phyloP scores from a whole-genome alignment of 2,329 filamentous ascomycete genomes.

The Dothideomycetes sp. region DNA sequence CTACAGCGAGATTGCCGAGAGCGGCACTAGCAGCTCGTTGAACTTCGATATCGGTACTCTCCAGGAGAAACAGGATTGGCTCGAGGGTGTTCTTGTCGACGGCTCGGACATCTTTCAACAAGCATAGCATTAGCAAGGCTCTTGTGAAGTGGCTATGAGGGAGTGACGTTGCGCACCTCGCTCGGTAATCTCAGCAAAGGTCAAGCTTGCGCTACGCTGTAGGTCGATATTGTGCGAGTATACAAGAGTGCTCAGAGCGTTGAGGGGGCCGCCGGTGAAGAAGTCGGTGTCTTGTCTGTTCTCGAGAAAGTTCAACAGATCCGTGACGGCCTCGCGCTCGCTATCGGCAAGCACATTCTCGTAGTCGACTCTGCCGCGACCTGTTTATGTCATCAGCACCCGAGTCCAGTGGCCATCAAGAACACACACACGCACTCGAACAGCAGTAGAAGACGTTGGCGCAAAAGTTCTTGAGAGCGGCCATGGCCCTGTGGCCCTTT shows the following conservation, averaged over 20 bases:
- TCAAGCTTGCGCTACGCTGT: constrained; percentile 92
- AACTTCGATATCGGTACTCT: constrained; percentile 93
- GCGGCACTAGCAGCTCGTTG: constrained; percentile 94
- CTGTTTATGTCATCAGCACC: constrained; percentile 20
- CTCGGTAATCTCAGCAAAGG: constrained; percentile 98
- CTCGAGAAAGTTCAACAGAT: constrained; percentile 89
- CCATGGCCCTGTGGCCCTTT: constrained; percentile 14
- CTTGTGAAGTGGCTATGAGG: neutral
- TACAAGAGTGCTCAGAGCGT: constrained; percentile 87
- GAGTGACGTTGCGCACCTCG: constrained; percentile 55
- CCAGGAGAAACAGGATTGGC: constrained; percentile 88
- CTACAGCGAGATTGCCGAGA: constrained; percentile 90
- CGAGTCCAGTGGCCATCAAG: neutral
- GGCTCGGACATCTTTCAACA: constrained; percentile 69
- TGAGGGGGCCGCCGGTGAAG: constrained; percentile 90
- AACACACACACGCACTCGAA: constrained; percentile 19
- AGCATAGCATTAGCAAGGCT: neutral
- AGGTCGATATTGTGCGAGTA: constrained; percentile 98
- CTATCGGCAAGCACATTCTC: constrained; percentile 65
- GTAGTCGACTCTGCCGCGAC: constrained; percentile 39
- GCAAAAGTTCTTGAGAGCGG: constrained; percentile 24
- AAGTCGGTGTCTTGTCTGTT: constrained; percentile 97
- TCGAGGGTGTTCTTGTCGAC: constrained; percentile 92
- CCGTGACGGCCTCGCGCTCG: constrained; percentile 92
- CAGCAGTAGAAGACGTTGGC: constrained; percentile 27